These are phyloP conservation scores for Cymodocea nodosa DNA, from an alignment of 116 monocot species.

Conservation along the genomic window DNA sequence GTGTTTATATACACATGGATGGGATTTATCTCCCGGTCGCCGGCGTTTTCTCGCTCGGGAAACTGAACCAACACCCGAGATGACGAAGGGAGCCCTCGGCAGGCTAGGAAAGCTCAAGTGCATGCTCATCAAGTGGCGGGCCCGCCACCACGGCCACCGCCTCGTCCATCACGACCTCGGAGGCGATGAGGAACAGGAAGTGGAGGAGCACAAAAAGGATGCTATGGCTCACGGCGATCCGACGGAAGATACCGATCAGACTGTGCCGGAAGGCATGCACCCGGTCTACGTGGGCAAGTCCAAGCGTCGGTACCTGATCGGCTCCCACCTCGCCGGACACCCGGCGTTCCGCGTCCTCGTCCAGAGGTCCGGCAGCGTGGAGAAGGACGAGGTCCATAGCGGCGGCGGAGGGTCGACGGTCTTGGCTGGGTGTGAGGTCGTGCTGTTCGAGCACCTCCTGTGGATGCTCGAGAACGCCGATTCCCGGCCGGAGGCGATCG, in stretches of 20 bases:
- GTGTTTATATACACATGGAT: too few relatives aligned
- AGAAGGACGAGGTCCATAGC: constrained; percentile 8
- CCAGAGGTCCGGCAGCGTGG: constrained; percentile 14
- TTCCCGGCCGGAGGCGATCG: constrained; percentile 36
- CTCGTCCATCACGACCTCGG: background rate
- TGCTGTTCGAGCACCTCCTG: constrained; percentile 81
- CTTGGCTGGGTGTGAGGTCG: constrained; percentile 72
- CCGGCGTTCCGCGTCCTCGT: constrained; percentile 46
- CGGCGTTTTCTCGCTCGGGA: background rate
- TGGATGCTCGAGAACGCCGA: constrained; percentile 90
- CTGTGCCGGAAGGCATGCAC: constrained; percentile 29
- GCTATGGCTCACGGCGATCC: too few relatives aligned
- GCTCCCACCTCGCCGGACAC: constrained; percentile 35
- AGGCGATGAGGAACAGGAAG: background rate
- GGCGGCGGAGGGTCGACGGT: background rate
- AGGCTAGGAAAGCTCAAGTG: constrained; percentile 73
- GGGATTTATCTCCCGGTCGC: background rate
- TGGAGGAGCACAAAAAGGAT: too few relatives aligned
- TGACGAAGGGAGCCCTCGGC: constrained; percentile 23
- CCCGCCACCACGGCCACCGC: constrained; percentile 5
- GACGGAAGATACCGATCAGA: too few relatives aligned
- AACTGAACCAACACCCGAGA: background rate
- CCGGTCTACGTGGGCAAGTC: constrained; percentile 78
- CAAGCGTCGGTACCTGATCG: constrained; percentile 60
- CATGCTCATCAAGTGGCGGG: constrained; percentile 70